Evolutionary conservation across 495 filamentous ascomycete genomes (phyloP), one percentile per base, ranked within the genome.

Genomic region (Aspergillus kassunensis): DNA sequence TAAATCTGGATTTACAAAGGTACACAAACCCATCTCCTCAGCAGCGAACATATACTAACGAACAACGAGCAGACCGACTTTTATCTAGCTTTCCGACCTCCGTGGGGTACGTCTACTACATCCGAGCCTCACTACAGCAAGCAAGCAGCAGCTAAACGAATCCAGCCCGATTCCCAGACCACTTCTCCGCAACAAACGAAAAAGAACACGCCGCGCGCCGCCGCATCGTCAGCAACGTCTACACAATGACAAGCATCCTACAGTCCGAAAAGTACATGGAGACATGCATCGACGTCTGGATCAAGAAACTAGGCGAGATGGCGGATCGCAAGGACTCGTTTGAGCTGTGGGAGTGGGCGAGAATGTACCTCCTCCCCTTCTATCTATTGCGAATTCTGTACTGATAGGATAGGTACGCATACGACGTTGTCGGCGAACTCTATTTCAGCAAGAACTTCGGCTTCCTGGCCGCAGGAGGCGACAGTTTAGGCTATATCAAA

Each of bases 371-470:
- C 24, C 9, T 9, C 24, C 24, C 9, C 9, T 27, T 27, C 24
- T 27, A 4, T 27, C 24, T 33, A 9, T 33, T 33, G 10, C 30
- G n/a, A n/a, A n/a, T n/a, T n/a, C n/a, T n/a, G n/a, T n/a, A n/a
- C n/a, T n/a, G n/a, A n/a, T n/a, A n/a, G n/a, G n/a, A n/a, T 29
- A 71, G 64, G 62, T 70, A 65, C 37, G 61, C 63, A 11, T 67
- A 63, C 47, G 68, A 73, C 44, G 58, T 68, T 2, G 49, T 73
- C 50, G 64, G 69, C 11, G 68, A 73, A 43, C 58, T 73, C 29
- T 73, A 58, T 51, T 73, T 64, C 36, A 54, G 68, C 42, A 60
- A 59, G n/a, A 66, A 60, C 53, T 70, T 69, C 43, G 68, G 66
- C 19, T 70, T 71, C 41, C 62, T 71, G 20, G 45, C 59, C 41